Evolutionary conservation across 208 protist species (phyloP).

Genomic region (Trypanosoma rangeli): DNA sequence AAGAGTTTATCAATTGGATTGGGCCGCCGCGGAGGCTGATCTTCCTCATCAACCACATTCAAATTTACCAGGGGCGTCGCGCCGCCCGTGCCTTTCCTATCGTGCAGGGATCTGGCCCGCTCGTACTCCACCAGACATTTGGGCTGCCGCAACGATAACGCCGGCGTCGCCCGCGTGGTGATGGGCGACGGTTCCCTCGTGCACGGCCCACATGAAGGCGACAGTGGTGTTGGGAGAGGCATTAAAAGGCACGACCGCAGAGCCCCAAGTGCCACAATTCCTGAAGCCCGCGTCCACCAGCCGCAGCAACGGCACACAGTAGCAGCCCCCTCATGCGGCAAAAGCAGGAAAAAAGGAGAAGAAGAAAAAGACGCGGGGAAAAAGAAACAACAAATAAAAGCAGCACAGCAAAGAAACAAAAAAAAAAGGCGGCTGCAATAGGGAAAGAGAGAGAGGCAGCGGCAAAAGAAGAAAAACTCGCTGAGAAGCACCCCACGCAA

Average conservation of each 20-base stretch:
- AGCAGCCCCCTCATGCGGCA: background rate
- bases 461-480: slow-evolving; percentile 4
- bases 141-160: slow-evolving; percentile 3
- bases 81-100: background rate
- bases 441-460: slow-evolving; percentile 12
- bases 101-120: background rate
- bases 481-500: background rate
- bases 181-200: slow-evolving; percentile 12
- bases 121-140: slow-evolving; percentile 19
- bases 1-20: slow-evolving; percentile 17
- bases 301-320: background rate
- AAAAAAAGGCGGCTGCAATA: too few species aligned
- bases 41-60: background rate
- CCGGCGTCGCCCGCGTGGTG: background rate
- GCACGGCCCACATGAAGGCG: background rate
- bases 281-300: background rate
- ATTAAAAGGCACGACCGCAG: background rate
- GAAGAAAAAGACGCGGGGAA: background rate
- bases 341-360: background rate
- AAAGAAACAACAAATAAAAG: background rate
- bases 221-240: background rate
- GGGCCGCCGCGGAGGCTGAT: background rate
- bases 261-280: background rate
- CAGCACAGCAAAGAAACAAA: slow-evolving; percentile 16
- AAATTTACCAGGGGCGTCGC: background rate